Evolutionary conservation across 176 grass and related monocot genomes (phyloP).

Genomic region (Hyparrhenia diplandra): DNA sequence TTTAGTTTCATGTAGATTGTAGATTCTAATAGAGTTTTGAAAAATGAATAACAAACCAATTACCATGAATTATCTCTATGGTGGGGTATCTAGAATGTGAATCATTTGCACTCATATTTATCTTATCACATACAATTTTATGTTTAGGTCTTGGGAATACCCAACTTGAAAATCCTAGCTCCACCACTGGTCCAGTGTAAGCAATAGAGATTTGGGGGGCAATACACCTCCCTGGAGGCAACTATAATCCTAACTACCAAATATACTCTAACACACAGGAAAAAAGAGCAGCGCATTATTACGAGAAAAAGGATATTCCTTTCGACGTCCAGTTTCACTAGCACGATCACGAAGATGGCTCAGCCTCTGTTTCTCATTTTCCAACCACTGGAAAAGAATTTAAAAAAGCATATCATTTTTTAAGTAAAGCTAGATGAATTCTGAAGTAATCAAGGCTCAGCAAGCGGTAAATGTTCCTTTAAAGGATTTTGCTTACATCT

Average conservation of each 20-base stretch:
- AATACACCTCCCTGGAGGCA: background rate
- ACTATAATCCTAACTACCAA: background rate
- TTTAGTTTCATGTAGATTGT: background rate
- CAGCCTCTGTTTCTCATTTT: conserved; percentile 86
- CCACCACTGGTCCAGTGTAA: background rate
- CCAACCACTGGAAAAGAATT: conserved; percentile 63
- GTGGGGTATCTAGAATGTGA: background rate
- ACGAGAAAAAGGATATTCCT: conserved; percentile 91
- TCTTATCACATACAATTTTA: background rate
- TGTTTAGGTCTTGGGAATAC: background rate
- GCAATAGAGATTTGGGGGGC: background rate
- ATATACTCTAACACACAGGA: background rate
- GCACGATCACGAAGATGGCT: conserved; percentile 95
- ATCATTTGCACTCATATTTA: background rate
- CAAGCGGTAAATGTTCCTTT: conserved; percentile 11
- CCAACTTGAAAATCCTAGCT: background rate
- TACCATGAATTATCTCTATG: background rate
- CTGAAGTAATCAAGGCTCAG: conserved; percentile 19
- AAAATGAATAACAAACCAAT: background rate
- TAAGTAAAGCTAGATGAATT: conserved; percentile 22
- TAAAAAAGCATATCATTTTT: conserved; percentile 18
- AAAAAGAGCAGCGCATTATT: conserved; percentile 23
- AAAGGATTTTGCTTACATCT: conserved; percentile 53
- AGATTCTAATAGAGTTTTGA: background rate
- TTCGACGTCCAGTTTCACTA: conserved; percentile 94